These are phyloP conservation scores for Pyrenochaeta sp. DNA, from an alignment of 2,329 filamentous ascomycete genomes.

Conservation along the genomic window DNA sequence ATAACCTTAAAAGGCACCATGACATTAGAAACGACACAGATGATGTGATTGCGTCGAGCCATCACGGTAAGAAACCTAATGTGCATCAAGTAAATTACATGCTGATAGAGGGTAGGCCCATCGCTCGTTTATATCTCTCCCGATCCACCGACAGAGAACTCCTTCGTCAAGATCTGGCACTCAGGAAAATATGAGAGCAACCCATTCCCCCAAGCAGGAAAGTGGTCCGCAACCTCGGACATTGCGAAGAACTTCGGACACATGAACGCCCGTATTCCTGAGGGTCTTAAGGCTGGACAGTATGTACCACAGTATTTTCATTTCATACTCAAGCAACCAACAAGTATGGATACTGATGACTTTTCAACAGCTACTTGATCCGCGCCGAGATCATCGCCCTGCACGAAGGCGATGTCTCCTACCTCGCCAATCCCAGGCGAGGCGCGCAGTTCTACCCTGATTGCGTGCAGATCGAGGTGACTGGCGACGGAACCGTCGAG, in stretches of 20 bases:
- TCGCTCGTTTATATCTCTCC: slow-evolving; percentile 53
- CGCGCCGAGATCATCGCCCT: slow-evolving; percentile 56
- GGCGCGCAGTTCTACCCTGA: slow-evolving; percentile 55
- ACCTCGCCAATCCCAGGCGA: slow-evolving; percentile 33
- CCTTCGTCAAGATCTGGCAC: slow-evolving; percentile 53
- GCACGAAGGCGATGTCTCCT: slow-evolving; percentile 48
- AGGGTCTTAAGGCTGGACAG: slow-evolving; percentile 48
- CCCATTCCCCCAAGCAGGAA: slow-evolving; percentile 44
- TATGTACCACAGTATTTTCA: slow-evolving; percentile 18
- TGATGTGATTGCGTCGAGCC: slow-evolving; percentile 41
- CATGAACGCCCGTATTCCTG: slow-evolving; percentile 45
- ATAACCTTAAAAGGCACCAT: slow-evolving; percentile 37
- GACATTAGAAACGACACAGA: slow-evolving; percentile 47
- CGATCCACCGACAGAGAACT: slow-evolving; percentile 48
- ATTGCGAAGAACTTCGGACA: slow-evolving; percentile 32
- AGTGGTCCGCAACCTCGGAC: slow-evolving; percentile 42
- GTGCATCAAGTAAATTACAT: not conserved
- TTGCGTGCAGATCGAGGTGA: slow-evolving; percentile 53
- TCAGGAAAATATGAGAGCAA: slow-evolving; percentile 46
- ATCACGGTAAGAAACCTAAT: slow-evolving; percentile 25
- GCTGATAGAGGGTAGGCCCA: slow-evolving; percentile 34
- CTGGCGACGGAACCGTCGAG: slow-evolving; percentile 36
- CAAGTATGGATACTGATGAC: not conserved
- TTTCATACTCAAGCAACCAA: not conserved
- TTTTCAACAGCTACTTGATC: slow-evolving; percentile 46